These are phyloP conservation scores for Pseudocohnilembus persalinus DNA, from an alignment of 169 alveolate species.

Conservation along the genomic window DNA sequence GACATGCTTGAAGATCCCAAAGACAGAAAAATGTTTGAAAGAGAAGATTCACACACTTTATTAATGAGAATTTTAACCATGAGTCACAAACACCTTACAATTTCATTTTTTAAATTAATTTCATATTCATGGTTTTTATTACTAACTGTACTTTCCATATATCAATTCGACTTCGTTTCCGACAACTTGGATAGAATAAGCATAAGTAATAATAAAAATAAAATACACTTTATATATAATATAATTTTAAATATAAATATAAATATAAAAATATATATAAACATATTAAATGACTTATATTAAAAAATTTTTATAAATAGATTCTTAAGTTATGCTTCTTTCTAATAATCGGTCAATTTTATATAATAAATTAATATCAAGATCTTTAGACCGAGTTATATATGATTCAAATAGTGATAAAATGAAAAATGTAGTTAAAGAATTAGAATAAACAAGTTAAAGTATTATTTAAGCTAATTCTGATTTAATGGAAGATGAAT, in stretches of 20 bases:
- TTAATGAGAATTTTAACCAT: neutral
- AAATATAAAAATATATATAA: too few species aligned
- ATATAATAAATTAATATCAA: neutral
- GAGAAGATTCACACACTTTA: neutral
- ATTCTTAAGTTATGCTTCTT: neutral
- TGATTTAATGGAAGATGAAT: neutral
- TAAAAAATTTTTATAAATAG: too few species aligned
- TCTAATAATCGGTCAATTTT: neutral
- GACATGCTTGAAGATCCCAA: neutral
- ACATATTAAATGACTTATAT: too few species aligned
- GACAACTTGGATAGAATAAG: neutral
- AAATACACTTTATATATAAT: too few species aligned
- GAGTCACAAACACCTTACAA: neutral
- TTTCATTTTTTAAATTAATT: too few species aligned
- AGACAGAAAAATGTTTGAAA: neutral
- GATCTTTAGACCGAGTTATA: neutral
- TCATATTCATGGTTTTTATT: neutral
- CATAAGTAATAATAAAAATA: neutral
- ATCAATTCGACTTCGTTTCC: neutral
- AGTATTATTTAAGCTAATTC: too few species aligned
- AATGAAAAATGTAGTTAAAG: neutral
- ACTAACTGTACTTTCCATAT: neutral
- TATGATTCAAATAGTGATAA: neutral
- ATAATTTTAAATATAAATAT: too few species aligned
- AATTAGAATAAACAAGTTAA: neutral